These are phyloP conservation scores for Penicillium sp. DNA, from an alignment of 2,329 filamentous ascomycete species.

Conservation along the genomic window DNA sequence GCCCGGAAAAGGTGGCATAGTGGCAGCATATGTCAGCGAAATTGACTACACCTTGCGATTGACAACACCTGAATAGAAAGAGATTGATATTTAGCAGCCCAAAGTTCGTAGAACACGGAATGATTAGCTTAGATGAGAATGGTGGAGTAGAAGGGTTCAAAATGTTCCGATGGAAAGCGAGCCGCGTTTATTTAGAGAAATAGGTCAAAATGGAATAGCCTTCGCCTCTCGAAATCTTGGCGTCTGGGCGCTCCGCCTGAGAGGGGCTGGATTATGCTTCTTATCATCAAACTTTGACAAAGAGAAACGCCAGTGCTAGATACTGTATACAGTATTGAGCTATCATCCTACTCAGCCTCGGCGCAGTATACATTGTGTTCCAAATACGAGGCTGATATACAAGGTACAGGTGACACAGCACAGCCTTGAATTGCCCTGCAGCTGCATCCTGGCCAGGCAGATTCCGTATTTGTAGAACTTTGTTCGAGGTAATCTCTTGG, in stretches of 20 bases:
- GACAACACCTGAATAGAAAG: background rate
- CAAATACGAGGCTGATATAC: background rate
- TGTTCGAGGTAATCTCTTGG: slow-evolving; percentile 3
- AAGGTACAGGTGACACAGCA: background rate
- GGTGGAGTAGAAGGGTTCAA: background rate
- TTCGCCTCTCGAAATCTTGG: slow-evolving; percentile 12
- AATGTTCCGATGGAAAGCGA: slow-evolving; percentile 11
- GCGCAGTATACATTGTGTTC: background rate
- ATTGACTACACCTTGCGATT: background rate
- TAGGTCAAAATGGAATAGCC: slow-evolving; percentile 6
- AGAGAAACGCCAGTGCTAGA: background rate
- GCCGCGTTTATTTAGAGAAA: background rate
- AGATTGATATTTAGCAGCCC: background rate
- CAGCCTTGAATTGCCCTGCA: background rate
- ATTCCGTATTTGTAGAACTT: background rate
- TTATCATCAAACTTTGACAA: slow-evolving; percentile 10
- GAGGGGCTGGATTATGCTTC: background rate
- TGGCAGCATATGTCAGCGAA: background rate
- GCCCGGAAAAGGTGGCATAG: background rate
- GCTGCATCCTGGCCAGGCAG: background rate
- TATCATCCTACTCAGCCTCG: background rate
- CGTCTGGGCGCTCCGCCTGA: slow-evolving; percentile 7
- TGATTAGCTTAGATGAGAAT: background rate
- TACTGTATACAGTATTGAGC: slow-evolving; percentile 11
- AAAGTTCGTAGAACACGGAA: background rate